Percentiles rank a stretch among this genome's conserved stretches.
phyloP scores from a whole-genome alignment of 202 grass and related monocot species.

The Hordeum pubiflorum region DNA sequence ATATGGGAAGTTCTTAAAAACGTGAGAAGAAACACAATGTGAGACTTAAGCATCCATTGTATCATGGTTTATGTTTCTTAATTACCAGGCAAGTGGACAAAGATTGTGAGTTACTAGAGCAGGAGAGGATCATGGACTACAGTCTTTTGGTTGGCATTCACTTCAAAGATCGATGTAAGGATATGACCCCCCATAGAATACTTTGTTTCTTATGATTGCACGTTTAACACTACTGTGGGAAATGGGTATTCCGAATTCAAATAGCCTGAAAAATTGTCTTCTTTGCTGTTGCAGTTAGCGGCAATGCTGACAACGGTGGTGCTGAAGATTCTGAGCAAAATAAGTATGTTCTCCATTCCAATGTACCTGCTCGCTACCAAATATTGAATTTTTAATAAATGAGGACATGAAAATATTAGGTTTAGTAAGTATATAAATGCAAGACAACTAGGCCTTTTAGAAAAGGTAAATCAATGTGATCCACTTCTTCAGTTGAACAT shows the following conservation, averaged over 20 bases:
- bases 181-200: constrained; percentile 28
- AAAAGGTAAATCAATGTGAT: background rate
- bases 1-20: background rate
- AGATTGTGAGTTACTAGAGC: constrained; percentile 79
- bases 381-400: background rate
- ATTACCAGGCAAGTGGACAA: constrained; percentile 71
- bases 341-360: constrained; percentile 10
- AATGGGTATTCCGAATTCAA: background rate
- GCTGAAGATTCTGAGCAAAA: constrained; percentile 30
- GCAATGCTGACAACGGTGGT: constrained; percentile 9
- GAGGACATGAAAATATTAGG: background rate
- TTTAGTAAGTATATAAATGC: background rate
- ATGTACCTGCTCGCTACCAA: background rate
- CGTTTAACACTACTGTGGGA: background rate
- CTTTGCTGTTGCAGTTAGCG: constrained; percentile 28
- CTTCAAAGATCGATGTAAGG: constrained; percentile 66
- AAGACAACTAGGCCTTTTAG: background rate
- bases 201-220: constrained; percentile 5
- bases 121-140: constrained; percentile 94
- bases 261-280: constrained; percentile 4
- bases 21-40: background rate
- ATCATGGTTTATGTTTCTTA: constrained; percentile 1
- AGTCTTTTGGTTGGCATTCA: constrained; percentile 91
- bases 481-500: background rate
- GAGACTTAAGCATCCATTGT: background rate